Base-by-base conservation (phyloP, 441 rosid genomes). In the Melastoma candidum region DNA sequence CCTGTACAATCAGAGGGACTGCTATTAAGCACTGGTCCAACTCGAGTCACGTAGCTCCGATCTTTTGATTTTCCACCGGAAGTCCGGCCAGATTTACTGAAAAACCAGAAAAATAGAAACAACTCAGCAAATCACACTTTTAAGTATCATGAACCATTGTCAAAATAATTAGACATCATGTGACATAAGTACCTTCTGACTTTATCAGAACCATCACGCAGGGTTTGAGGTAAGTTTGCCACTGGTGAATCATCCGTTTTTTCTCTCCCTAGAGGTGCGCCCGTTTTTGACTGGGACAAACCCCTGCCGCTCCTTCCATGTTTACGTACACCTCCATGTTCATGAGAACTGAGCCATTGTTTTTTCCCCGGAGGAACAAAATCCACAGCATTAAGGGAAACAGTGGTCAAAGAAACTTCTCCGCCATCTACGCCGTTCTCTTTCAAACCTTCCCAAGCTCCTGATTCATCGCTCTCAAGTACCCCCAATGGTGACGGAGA, bases 291-390 rank as follows among this genome's bases (percentile, higher is more conserved):
- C 29, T 43, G 5, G 47, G 59, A 48, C 46, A 44, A 54, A 43
- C 59, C 60, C 59, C 66, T 56, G 46, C 54, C 59, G 12, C 55
- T 54, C 57, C 66, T 55, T 49, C 66, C 66, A 54, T 62, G 66
- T 47, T 44, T 62, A 29, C 66, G 58, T 49, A 54, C 55, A 12
- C 46, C 49, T 54, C 59, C 65, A 44, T 47, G 54, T 61, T 62
- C 66, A 22, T 49, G 27, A 44, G 11, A 12, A 41, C 27, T 53
- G 17, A 53, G 13, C 46, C 41, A 54, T 54, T 29, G 49, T 43
- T 62, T 54, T 49, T 48, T 62, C 48, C 46, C 41, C 44, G 49
- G 55, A 26, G 49, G 27, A 14, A 45, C 49, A 43, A 48, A 48
- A 41, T 8, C 55, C 26, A 47, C 59, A 44, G 48, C 54, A 62